Conservation (phyloP, 345 rosid species). For the Brassica carinata region DNA sequence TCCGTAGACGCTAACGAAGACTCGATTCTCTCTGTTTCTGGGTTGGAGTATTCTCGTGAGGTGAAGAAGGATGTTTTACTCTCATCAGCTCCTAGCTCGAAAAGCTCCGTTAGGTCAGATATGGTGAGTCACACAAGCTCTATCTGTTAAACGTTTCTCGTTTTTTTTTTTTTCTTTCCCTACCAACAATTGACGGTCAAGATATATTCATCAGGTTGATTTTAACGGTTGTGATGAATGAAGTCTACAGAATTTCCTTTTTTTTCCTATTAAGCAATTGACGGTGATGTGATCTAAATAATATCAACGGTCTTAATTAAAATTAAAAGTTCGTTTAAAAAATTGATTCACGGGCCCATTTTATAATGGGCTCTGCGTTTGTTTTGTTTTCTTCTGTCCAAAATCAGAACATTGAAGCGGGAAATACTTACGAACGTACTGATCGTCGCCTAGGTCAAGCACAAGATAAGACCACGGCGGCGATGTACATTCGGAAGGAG, state of each 20-base stretch:
- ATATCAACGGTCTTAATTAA: not conserved
- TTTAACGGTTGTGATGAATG: too few relatives aligned
- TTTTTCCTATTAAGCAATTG: too few relatives aligned
- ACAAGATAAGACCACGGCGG: slow-evolving; percentile 75
- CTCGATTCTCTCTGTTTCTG: slow-evolving; percentile 23
- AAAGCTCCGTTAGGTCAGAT: slow-evolving; percentile 96
- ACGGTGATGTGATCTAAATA: not conserved
- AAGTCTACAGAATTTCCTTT: not conserved
- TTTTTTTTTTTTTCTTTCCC: too few relatives aligned
- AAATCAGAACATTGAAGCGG: slow-evolving; percentile 61
- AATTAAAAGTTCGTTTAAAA: not conserved
- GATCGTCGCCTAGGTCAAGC: slow-evolving; percentile 67
- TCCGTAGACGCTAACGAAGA: too few relatives aligned
- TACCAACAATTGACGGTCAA: too few relatives aligned
- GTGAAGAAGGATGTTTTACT: slow-evolving; percentile 68
- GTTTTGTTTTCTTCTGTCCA: not conserved
- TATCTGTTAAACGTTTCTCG: not conserved
- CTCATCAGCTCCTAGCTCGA: slow-evolving; percentile 94
- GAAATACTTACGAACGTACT: slow-evolving; percentile 73
- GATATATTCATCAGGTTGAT: too few relatives aligned
- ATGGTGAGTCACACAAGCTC: slow-evolving; percentile 53
- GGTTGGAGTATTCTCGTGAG: not conserved
- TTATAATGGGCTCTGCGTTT: not conserved
- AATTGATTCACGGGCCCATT: not conserved
- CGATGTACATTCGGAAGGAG: slow-evolving; percentile 54